Conservation (phyloP, 106 monocot genomes). For the Gastrodia elata region DNA sequence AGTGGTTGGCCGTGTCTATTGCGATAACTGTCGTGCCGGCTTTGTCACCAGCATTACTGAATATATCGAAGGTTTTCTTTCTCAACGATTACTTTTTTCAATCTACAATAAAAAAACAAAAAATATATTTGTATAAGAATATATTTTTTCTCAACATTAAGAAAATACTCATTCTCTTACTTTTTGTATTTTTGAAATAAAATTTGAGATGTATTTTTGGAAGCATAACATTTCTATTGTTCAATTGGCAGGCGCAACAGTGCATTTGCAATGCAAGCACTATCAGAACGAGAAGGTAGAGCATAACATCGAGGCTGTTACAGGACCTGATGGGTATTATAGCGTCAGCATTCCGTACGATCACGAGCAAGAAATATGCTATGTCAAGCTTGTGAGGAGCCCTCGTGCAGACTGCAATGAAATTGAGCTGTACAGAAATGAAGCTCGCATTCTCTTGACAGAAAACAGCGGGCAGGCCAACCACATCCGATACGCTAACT, state of each 20-base stretch:
- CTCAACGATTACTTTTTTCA: not conserved
- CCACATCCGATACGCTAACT: conserved; percentile 36
- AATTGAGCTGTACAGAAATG: conserved; percentile 21
- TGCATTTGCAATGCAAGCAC: conserved; percentile 33
- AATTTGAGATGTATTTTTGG: no score
- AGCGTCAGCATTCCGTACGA: conserved; percentile 20
- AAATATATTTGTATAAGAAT: not conserved
- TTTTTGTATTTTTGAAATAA: no score
- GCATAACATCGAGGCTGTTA: conserved; percentile 20
- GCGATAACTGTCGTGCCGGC: conserved; percentile 15
- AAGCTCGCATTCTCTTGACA: conserved; percentile 31
- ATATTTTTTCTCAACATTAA: not conserved
- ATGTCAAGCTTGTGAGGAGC: conserved; percentile 20
- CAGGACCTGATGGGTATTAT: conserved; percentile 31
- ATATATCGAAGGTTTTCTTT: conserved; percentile 9
- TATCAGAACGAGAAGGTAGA: conserved; percentile 12
- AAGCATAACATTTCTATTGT: no score
- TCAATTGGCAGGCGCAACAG: conserved; percentile 28
- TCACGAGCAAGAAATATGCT: conserved; percentile 36
- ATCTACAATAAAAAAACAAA: no score
- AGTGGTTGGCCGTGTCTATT: conserved; percentile 15
- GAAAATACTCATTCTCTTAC: not conserved
- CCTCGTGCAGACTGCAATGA: conserved; percentile 28
- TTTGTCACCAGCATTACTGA: conserved; percentile 14
- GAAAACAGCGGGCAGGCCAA: conserved; percentile 32